These are phyloP conservation scores for Biscutella laevigata DNA, from an alignment of 441 rosid species.

Conservation along the genomic window DNA sequence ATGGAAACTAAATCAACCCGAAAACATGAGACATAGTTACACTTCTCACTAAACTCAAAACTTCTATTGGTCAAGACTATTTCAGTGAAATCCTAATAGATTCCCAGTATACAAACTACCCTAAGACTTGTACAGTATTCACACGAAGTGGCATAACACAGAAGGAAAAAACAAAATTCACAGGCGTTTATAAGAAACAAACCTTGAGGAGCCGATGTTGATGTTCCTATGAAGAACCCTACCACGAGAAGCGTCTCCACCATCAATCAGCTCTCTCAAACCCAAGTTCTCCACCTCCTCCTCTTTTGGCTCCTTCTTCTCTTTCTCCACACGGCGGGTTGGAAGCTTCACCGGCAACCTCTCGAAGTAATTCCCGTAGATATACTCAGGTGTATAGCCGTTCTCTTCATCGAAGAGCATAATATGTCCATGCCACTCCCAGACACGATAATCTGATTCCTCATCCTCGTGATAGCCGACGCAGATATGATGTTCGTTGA, in stretches of 20 bases:
- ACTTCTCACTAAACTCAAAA: neutral
- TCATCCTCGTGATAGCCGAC: constrained; percentile 66
- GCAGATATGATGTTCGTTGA: constrained; percentile 76
- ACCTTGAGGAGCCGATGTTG: constrained; percentile 52
- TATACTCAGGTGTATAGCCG: constrained; percentile 79
- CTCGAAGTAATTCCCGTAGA: constrained; percentile 94
- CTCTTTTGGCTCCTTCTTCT: constrained; percentile 29
- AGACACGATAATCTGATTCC: constrained; percentile 72
- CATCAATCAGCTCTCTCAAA: constrained; percentile 67
- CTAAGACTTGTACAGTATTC: neutral
- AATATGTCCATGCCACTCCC: constrained; percentile 99
- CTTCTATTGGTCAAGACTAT: neutral
- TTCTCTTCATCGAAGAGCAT: constrained; percentile 82
- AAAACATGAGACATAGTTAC: neutral
- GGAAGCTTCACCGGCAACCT: constrained; percentile 49
- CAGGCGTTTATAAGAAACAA: neutral
- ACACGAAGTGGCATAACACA: neutral
- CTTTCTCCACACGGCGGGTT: constrained; percentile 18
- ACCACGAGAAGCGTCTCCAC: constrained; percentile 35
- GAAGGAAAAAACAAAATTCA: neutral
- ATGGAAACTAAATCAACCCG: neutral
- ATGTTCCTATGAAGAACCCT: constrained; percentile 75
- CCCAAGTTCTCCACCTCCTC: constrained; percentile 51
- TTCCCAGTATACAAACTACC: too few species aligned
- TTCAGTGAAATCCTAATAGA: too few species aligned